A percentile compares a stretch with the other conserved stretches of the same genome.
Conservation (phyloP, 2,329 filamentous ascomycete genomes). For the Pseudogymnoascus sp. region DNA sequence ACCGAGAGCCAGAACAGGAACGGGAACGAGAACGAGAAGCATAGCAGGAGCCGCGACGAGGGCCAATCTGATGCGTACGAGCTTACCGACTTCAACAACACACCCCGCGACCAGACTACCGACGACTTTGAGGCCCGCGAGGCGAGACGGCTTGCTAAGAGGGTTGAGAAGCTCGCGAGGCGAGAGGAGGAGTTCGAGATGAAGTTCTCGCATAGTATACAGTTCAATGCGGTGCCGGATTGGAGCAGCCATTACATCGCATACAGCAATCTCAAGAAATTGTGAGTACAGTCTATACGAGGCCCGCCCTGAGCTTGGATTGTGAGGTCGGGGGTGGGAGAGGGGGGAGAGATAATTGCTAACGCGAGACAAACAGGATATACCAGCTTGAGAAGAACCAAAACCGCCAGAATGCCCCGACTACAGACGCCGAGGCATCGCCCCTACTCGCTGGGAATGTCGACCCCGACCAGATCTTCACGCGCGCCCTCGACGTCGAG, state of each 20-base stretch:
- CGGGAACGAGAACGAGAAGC: background rate
- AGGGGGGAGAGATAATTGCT: background rate
- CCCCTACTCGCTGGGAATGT: slow-evolving; percentile 64
- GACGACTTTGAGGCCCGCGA: background rate
- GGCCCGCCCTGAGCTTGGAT: no score
- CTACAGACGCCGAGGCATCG: slow-evolving; percentile 71
- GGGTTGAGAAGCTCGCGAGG: slow-evolving; percentile 57
- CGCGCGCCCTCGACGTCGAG: slow-evolving; percentile 74
- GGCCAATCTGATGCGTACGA: slow-evolving; percentile 6
- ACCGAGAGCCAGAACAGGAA: background rate
- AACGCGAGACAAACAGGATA: slow-evolving; percentile 50
- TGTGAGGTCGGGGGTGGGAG: background rate
- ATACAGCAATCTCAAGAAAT: slow-evolving; percentile 97
- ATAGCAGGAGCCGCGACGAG: background rate
- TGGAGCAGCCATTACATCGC: slow-evolving; percentile 98
- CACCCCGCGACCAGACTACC: background rate
- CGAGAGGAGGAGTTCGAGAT: slow-evolving; percentile 75
- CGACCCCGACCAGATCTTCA: slow-evolving; percentile 76
- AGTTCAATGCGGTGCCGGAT: slow-evolving; percentile 99
- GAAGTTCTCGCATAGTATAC: slow-evolving; percentile 99
- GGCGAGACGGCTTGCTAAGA: slow-evolving; percentile 32
- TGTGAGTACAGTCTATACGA: slow-evolving; percentile 49
- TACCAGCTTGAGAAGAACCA: slow-evolving; percentile 87
- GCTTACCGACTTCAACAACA: background rate
- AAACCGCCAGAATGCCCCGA: slow-evolving; percentile 49